phyloP scores from a whole-genome alignment of 192 early-diverging fungal genomes.

The Lunasporangiospora selenospora region DNA sequence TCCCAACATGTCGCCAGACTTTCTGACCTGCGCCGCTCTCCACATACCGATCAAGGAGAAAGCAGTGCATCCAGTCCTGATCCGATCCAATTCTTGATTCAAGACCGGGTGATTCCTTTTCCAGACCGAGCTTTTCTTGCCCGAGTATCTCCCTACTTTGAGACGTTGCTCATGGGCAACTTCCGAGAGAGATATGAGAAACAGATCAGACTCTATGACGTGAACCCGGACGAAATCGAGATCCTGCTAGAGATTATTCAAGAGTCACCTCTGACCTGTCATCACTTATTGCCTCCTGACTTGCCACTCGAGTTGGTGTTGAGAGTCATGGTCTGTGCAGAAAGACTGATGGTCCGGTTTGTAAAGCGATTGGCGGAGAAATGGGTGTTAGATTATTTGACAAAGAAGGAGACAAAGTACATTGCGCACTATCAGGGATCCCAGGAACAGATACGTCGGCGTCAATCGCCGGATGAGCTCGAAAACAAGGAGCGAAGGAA shows the following conservation, averaged over 20 bases:
- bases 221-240: conserved; percentile 27
- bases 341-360: conserved; percentile 22
- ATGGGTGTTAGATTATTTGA: conserved; percentile 18
- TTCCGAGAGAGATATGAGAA: conserved; percentile 21
- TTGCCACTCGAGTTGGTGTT: conserved; percentile 25
- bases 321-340: conserved; percentile 30
- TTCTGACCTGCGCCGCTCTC: no score
- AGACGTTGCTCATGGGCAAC: conserved; percentile 10
- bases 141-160: conserved; percentile 17
- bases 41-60: neutral
- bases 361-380: conserved; percentile 21
- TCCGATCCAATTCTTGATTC: conserved; percentile 13
- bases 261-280: conserved; percentile 18
- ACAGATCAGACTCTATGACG: conserved; percentile 19
- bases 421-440: no score
- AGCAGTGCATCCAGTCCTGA: neutral
- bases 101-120: conserved; percentile 14
- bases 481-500: no score
- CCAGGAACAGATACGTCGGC: no score
- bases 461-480: no score
- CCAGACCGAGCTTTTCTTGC: conserved; percentile 13
- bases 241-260: conserved; percentile 18
- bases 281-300: conserved; percentile 22
- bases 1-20: conserved; percentile 7
- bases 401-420: conserved; percentile 4